phyloP scores from a whole-genome alignment of 2,329 filamentous ascomycete genomes.

The Triangularia verruculosa region DNA sequence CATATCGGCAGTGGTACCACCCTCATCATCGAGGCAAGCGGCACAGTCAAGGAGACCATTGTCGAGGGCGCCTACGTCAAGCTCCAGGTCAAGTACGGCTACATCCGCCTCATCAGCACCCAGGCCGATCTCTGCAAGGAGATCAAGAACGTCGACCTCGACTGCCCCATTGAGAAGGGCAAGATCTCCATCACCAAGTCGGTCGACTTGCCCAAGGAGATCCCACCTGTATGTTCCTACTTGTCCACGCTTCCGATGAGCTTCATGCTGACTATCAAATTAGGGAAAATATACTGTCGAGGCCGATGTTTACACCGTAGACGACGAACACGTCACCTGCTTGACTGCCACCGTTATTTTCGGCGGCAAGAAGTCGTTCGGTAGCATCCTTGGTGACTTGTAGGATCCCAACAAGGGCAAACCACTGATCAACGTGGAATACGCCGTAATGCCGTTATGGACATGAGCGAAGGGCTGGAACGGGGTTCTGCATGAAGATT shows the following conservation, averaged over 20 bases:
- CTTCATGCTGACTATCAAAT: slow-evolving; percentile 22
- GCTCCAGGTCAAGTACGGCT: slow-evolving; percentile 86
- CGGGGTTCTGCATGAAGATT: neutral
- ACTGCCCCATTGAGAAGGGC: slow-evolving; percentile 85
- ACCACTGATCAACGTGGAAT: neutral
- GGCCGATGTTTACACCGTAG: slow-evolving; percentile 76
- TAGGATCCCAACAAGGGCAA: slow-evolving; percentile 9
- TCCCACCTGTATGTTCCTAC: slow-evolving; percentile 71
- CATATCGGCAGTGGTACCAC: slow-evolving; percentile 61
- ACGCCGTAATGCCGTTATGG: neutral
- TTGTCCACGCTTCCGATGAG: neutral
- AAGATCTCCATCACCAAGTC: slow-evolving; percentile 70
- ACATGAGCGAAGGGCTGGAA: neutral
- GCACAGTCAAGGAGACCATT: slow-evolving; percentile 70
- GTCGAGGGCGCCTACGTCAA: slow-evolving; percentile 76
- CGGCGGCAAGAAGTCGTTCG: slow-evolving; percentile 38
- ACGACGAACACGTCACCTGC: slow-evolving; percentile 78
- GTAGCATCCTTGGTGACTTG: slow-evolving; percentile 40
- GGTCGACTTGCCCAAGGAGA: slow-evolving; percentile 79
- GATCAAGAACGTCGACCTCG: slow-evolving; percentile 79
- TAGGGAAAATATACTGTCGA: slow-evolving; percentile 87
- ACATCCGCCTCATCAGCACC: slow-evolving; percentile 84
- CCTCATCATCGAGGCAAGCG: slow-evolving; percentile 75
- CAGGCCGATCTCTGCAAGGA: slow-evolving; percentile 85
- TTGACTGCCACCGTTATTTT: slow-evolving; percentile 73